phyloP scores from a whole-genome alignment of 2,329 filamentous ascomycete genomes.

The Penicillium griseofulvum region DNA sequence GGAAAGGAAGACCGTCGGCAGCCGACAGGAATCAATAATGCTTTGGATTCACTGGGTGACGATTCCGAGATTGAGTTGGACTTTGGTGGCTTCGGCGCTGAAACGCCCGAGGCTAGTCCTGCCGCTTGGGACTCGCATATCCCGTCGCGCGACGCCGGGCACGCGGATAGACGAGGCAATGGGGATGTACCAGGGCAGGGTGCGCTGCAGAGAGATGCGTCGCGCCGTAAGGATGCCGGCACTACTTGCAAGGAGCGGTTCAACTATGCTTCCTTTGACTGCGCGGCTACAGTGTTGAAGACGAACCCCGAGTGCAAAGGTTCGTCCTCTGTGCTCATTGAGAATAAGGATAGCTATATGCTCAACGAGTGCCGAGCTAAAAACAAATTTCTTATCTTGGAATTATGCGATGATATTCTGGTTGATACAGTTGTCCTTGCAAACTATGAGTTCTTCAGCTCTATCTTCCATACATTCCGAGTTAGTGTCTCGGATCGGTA shows the following conservation, averaged over 20 bases:
- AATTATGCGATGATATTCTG: constrained; percentile 80
- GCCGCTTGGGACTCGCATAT: constrained; percentile 30
- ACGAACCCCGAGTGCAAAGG: constrained; percentile 84
- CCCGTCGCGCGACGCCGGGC: constrained; percentile 25
- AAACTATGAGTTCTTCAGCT: constrained; percentile 99
- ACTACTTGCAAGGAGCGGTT: constrained; percentile 97
- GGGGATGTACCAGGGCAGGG: constrained; percentile 41
- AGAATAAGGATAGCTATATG: constrained; percentile 99
- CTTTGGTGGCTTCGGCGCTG: constrained; percentile 61
- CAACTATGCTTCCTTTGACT: constrained; percentile 97
- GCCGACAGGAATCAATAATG: constrained; percentile 57
- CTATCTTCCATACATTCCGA: constrained; percentile 86
- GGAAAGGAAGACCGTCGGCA: constrained; percentile 53
- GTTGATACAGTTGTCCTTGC: constrained; percentile 96
- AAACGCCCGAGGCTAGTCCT: constrained; percentile 40
- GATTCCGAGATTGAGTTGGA: constrained; percentile 81
- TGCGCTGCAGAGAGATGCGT: constrained; percentile 52
- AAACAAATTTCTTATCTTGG: constrained; percentile 92
- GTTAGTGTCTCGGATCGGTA: constrained; percentile 94
- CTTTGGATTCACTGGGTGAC: constrained; percentile 76
- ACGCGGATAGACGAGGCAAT: constrained; percentile 4
- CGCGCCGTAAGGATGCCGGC: constrained; percentile 85
- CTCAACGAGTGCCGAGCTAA: constrained; percentile 80
- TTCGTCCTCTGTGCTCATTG: constrained; percentile 80
- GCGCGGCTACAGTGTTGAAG: constrained; percentile 88